Base-by-base conservation (phyloP, 495 filamentous ascomycete species). In the Arthonia radiata region DNA sequence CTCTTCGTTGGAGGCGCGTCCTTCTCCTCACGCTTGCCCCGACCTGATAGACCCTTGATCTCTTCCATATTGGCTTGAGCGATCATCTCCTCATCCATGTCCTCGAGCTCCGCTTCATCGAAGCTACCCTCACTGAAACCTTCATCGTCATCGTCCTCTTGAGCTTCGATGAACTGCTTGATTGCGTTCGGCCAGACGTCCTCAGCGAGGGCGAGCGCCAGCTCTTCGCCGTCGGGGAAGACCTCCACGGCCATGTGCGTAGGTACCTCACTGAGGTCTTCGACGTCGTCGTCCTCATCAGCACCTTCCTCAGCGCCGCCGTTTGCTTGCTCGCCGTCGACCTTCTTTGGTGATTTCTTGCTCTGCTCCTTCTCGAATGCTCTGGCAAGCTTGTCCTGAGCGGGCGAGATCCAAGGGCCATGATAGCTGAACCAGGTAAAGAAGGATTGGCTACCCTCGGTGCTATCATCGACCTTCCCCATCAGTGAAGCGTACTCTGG, bases 181-280 rank as follows among this genome's bases (percentile, higher is more conserved):
- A 89, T 61, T 15, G 83, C 83, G 28, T 67, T 61, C 15, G 77
- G 71, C 67, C 71, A 94, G 25, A 92, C 53, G 33, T 92, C 81
- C 34, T 92, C 82, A 13, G 74, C 64, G 35, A 92, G 50, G 15
- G 67, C 51, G 30, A 82, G 56, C 12, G 81, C 81, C 10, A 92
- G 35, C 32, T 77, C 67, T 29, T 86, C 78, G 3, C 78, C 83
- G 14, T 59, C 58, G 1, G 69, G 69, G 55, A 80, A 90, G 30
- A 83, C 68, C 47, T 92, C 80, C 11, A 68, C 52, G n/a, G n/a
- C n/a, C n/a, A n/a, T n/a, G n/a, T n/a, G n/a, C n/a, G n/a, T n/a
- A n/a, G n/a, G n/a, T n/a, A n/a, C n/a, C n/a, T n/a, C n/a, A n/a
- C n/a, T n/a, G n/a, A n/a, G n/a, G 2, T 58, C 54, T 10, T 57